Evolutionary conservation across 2,329 filamentous ascomycete species (phyloP), one percentile per base, ranked within the genome.

Genomic region (Diaporthe sp.): DNA sequence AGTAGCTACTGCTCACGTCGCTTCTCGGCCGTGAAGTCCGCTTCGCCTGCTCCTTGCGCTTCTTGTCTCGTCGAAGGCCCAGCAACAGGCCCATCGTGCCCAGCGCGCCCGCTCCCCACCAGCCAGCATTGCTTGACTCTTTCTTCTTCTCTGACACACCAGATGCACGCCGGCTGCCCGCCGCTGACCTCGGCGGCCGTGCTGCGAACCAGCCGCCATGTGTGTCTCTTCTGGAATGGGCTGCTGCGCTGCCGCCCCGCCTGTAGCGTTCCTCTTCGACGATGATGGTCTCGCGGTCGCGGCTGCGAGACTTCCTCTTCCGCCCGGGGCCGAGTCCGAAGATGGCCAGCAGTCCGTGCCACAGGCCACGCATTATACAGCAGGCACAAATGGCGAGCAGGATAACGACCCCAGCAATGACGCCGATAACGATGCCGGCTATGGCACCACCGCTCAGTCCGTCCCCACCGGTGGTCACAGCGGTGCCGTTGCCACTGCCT

Each of bases 371-470:
- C 74, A 89, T 87, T 75, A 92, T 91, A 85, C 93, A 94, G 88
- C 91, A 95, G 85, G 94, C 92, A 86, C 93, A 95, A 79, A 95
- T 84, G 10, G 94, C 87, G 6, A 92, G 85, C 30, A 96, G 88
- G 3, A 96, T 85, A 53, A 88, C 83, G 47, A 95, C 86, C 76
- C 92, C 94, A 19, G 89, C 88, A 65, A 96, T 86, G 15, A 91
- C 89, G 76, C 94, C 94, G 72, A 96, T 92, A 77, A 96, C 94
- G 79, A 96, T 96, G 75, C 94, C 94, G 22, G 94, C 94, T 78
- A 96, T 96, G 75, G 93, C 94, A 70, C 93, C 94, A 56, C 87
- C 89, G 78, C 92, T 94, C 71, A 96, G 87, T 37, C 79, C 77
- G 56, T 84, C 82, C 72, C 84, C 84, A 22, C 73, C 66, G 35